Evolutionary conservation across 2,329 filamentous ascomycete genomes (phyloP).

Genomic region (Ceratocystis ficicola): DNA sequence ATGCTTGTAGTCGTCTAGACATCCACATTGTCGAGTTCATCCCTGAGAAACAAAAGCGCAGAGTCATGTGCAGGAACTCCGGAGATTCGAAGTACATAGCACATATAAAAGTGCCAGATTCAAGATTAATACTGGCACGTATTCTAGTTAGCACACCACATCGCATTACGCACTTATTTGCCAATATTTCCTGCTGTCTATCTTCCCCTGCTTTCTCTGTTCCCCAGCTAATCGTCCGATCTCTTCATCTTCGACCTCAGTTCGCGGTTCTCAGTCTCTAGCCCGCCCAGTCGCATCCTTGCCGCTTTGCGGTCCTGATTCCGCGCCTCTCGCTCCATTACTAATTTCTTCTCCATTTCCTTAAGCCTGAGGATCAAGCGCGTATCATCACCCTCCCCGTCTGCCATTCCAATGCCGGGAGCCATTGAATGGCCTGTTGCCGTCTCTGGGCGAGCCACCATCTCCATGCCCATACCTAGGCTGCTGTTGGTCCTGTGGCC

Average conservation of each 20-base stretch:
- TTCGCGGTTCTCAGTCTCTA: constrained; percentile 61
- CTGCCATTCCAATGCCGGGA: constrained; percentile 23
- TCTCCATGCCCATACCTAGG: constrained; percentile 16
- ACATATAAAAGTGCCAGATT: neutral
- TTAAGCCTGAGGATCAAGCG: constrained; percentile 76
- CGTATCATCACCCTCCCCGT: constrained; percentile 41
- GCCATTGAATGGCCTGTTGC: constrained; percentile 21
- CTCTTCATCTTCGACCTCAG: constrained; percentile 49
- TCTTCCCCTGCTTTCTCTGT: neutral
- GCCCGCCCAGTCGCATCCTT: constrained; percentile 63
- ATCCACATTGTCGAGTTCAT: too few relatives aligned
- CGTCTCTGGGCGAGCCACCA: constrained; percentile 20
- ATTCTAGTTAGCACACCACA: neutral
- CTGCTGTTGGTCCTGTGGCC: constrained; percentile 23
- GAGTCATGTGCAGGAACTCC: too few relatives aligned
- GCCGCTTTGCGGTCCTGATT: constrained; percentile 76
- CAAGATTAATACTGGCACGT: neutral
- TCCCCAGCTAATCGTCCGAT: constrained; percentile 21
- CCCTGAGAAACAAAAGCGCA: too few relatives aligned
- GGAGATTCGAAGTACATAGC: too few relatives aligned
- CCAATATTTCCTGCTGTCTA: neutral
- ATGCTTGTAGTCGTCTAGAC: too few relatives aligned
- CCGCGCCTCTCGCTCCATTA: constrained; percentile 77
- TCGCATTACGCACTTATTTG: neutral
- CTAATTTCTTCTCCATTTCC: constrained; percentile 78